Evolutionary conservation across 1,284 basidiomycete species (phyloP), one percentile per base, ranked within the genome.

Genomic region (Irpex lacteus): DNA sequence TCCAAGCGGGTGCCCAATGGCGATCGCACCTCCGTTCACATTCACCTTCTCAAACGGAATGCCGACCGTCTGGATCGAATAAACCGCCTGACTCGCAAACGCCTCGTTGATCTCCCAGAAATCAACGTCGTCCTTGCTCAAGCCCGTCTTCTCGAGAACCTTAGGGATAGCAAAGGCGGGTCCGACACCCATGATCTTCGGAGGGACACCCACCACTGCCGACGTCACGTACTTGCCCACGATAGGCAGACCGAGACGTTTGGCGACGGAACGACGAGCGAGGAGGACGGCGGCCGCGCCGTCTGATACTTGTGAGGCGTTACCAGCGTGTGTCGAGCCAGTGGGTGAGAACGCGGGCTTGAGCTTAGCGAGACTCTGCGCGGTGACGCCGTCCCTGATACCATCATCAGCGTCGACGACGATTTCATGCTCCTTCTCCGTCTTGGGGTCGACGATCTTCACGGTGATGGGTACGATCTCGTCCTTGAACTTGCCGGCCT

Each of bases 21-120:
- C 94, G 67, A 96, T 96, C 11, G 93, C 95, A 65, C 96, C 95
- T 52, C 96, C 95, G 69, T 91, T 87, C 37, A 91, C 76, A 80
- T 98, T 96, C 59, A 96, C 92, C 76, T 92, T 95, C 70, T 89
- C 87, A 67, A 83, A 85, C 9, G 89, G 86, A 65, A 98, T 85
- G 37, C 88, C 86, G 63, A 98, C 78, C 71, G 89, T 86, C 70
- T 94, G 80, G 21, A 96, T 80, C 54, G 83, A 88, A 80, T 92
- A 96, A 63, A 96, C 80, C 3, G 92, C 92, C 79, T 96, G 94
- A 44, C 87, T 90, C 8, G 95, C 94, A 72, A 97, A 97, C 37
- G 95, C 95, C 79, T 98, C 96, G 80, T 98, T 98, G 77, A 94
- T 92, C 78, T 98, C 96, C 78, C 82, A 98, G 75, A 98, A 93